Evolutionary conservation across 1,284 basidiomycete genomes (phyloP).

Genomic region (Ceratobasidium sp.): DNA sequence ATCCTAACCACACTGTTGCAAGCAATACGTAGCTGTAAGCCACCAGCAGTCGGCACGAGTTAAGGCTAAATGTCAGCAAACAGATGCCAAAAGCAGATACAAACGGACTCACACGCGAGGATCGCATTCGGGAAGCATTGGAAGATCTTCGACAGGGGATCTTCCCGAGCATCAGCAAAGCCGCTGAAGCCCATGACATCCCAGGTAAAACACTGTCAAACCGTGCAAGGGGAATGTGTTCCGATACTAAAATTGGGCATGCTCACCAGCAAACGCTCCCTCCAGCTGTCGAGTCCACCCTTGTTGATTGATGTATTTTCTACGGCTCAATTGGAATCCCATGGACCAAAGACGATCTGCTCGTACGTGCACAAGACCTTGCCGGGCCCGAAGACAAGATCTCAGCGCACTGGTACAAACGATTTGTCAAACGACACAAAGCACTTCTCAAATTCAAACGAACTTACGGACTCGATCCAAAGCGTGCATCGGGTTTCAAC

Average conservation of each 20-base stretch:
- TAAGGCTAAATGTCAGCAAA: not conserved
- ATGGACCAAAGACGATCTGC: constrained; percentile 22
- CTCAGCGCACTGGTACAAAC: not conserved
- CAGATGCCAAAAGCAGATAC: constrained; percentile 24
- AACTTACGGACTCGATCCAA: constrained; percentile 6
- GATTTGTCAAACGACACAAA: not conserved
- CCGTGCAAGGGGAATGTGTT: not conserved
- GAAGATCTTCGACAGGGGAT: not conserved
- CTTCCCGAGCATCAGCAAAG: not conserved
- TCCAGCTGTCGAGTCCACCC: not conserved
- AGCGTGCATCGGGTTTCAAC: constrained; percentile 15
- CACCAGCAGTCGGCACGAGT: not conserved
- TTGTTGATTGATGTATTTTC: constrained; percentile 31
- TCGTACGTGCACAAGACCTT: constrained; percentile 2
- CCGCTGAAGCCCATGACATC: not conserved
- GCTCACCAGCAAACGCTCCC: constrained; percentile 14
- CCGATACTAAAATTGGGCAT: constrained; percentile 4
- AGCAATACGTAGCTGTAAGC: too few relatives aligned
- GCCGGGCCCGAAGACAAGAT: not conserved
- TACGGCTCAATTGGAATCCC: constrained; percentile 6
- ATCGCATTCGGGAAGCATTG: constrained; percentile 2
- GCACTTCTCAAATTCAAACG: not conserved
- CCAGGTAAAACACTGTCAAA: constrained; percentile 8
- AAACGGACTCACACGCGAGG: not conserved
- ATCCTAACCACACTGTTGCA: too few relatives aligned